phyloP scores from a whole-genome alignment of 2,329 filamentous ascomycete genomes.

The Penicillium concentricum region DNA sequence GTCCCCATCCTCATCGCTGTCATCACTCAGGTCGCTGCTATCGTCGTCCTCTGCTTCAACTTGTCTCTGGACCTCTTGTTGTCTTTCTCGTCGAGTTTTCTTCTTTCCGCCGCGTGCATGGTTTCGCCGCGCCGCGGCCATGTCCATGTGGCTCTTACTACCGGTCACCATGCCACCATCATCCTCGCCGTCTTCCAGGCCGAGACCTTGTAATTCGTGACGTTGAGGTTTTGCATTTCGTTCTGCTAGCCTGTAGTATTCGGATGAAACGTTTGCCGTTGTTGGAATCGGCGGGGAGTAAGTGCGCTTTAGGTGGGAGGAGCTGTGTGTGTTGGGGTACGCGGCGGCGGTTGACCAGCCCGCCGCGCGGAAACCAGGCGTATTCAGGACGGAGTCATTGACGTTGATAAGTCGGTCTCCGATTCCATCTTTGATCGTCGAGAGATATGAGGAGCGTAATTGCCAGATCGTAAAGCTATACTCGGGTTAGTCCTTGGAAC shows the following conservation, averaged over 20 bases:
- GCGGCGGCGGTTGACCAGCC: conserved; percentile 53
- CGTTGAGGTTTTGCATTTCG: conserved; percentile 32
- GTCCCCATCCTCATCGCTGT: conserved; percentile 63
- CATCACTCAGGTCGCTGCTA: conserved; percentile 65
- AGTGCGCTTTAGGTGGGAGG: conserved; percentile 60
- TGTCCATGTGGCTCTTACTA: conserved; percentile 55
- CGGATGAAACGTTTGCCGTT: conserved; percentile 54
- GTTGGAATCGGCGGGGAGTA: conserved; percentile 68
- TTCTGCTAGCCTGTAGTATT: conserved; percentile 58
- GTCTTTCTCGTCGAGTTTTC: conserved; percentile 37
- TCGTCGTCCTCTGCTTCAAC: conserved; percentile 61
- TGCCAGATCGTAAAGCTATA: conserved; percentile 64
- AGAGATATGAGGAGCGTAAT: conserved; percentile 63
- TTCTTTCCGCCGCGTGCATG: conserved; percentile 32
- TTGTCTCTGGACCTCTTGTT: conserved; percentile 54
- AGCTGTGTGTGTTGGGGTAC: conserved; percentile 37
- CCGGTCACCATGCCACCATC: conserved; percentile 65
- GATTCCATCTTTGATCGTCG: conserved; percentile 63
- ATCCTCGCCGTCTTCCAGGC: conserved; percentile 55
- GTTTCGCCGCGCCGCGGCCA: conserved; percentile 53
- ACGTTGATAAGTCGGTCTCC: conserved; percentile 66
- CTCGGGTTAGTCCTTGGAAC: conserved; percentile 13
- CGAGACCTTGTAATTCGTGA: conserved; percentile 29
- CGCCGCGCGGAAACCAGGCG: conserved; percentile 63
- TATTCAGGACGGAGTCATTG: conserved; percentile 62